These are phyloP conservation scores for Limonium bicolor DNA, from an alignment of 148 eudicot species.

Conservation along the genomic window DNA sequence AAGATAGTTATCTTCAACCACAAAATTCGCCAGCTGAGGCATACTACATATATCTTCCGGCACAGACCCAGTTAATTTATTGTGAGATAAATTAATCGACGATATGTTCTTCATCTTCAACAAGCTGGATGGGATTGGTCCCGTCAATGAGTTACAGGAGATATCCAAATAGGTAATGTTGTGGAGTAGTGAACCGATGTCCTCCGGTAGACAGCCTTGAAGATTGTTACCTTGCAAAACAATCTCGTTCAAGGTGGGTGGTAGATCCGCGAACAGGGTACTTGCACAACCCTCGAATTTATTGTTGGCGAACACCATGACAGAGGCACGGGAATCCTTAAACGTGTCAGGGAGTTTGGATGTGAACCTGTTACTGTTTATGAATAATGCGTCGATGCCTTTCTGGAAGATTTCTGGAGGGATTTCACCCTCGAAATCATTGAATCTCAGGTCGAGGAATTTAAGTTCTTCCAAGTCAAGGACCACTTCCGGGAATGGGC, in stretches of 20 bases:
- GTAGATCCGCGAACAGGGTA: slow-evolving; percentile 7
- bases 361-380: slow-evolving; percentile 13
- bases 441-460: slow-evolving; percentile 56
- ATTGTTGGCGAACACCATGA: slow-evolving; percentile 18
- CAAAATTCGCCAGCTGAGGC: slow-evolving; percentile 53
- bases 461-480: slow-evolving; percentile 19
- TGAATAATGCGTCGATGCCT: slow-evolving; percentile 4
- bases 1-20: slow-evolving; percentile 58
- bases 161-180: slow-evolving; percentile 5
- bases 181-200: slow-evolving; percentile 15
- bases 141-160: slow-evolving; percentile 22
- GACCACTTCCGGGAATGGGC: slow-evolving; percentile 36
- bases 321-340: slow-evolving; percentile 16
- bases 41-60: slow-evolving; percentile 42
- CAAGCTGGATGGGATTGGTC: slow-evolving; percentile 28
- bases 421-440: slow-evolving; percentile 56
- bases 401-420: slow-evolving; percentile 39
- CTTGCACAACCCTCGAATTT: slow-evolving; percentile 17
- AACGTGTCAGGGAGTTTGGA: slow-evolving; percentile 16
- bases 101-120: slow-evolving; percentile 44
- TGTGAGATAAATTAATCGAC: slow-evolving; percentile 66
- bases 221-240: slow-evolving; percentile 9
- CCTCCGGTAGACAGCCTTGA: slow-evolving; percentile 13
- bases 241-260: slow-evolving; percentile 11
- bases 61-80: slow-evolving; percentile 46